Evolutionary conservation across 2,329 filamentous ascomycete genomes (phyloP).

Genomic region (Furcasterigmium furcatum): DNA sequence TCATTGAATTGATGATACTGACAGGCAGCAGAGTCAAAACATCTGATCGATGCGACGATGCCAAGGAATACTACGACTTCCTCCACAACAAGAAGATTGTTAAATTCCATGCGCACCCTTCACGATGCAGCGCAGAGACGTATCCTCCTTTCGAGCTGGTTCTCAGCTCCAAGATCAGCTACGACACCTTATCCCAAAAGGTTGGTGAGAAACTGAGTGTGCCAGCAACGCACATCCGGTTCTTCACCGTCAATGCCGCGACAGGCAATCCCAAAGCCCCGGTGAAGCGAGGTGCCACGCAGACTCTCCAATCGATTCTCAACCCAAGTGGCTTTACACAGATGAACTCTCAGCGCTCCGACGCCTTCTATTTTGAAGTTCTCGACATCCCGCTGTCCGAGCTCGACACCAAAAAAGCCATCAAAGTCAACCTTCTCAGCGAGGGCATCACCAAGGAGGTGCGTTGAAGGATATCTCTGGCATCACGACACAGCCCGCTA

Average conservation of each 20-base stretch:
- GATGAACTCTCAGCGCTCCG: slow-evolving; percentile 67
- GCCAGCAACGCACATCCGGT: slow-evolving; percentile 83
- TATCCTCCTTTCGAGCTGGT: slow-evolving; percentile 71
- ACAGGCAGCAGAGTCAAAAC: slow-evolving; percentile 23
- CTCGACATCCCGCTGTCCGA: slow-evolving; percentile 93
- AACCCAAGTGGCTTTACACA: slow-evolving; percentile 70
- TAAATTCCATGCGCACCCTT: slow-evolving; percentile 69
- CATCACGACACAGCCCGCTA: background rate
- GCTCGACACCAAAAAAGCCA: slow-evolving; percentile 84
- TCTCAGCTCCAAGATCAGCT: slow-evolving; percentile 83
- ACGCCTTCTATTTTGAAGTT: slow-evolving; percentile 88
- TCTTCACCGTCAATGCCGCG: slow-evolving; percentile 78
- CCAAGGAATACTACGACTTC: slow-evolving; percentile 89
- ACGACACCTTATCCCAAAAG: slow-evolving; percentile 81
- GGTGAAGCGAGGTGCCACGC: slow-evolving; percentile 69
- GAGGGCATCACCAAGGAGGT: slow-evolving; percentile 93
- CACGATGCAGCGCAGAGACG: slow-evolving; percentile 49
- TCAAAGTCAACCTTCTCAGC: slow-evolving; percentile 80
- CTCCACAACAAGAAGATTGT: slow-evolving; percentile 80
- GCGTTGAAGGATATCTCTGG: slow-evolving; percentile 20
- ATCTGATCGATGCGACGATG: slow-evolving; percentile 62
- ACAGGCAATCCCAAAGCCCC: slow-evolving; percentile 74
- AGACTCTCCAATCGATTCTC: slow-evolving; percentile 77
- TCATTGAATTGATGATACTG: background rate
- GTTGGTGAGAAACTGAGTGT: slow-evolving; percentile 75